Evolutionary conservation across 2,329 filamentous ascomycete species (phyloP).

Genomic region (Verticillium dahliae): DNA sequence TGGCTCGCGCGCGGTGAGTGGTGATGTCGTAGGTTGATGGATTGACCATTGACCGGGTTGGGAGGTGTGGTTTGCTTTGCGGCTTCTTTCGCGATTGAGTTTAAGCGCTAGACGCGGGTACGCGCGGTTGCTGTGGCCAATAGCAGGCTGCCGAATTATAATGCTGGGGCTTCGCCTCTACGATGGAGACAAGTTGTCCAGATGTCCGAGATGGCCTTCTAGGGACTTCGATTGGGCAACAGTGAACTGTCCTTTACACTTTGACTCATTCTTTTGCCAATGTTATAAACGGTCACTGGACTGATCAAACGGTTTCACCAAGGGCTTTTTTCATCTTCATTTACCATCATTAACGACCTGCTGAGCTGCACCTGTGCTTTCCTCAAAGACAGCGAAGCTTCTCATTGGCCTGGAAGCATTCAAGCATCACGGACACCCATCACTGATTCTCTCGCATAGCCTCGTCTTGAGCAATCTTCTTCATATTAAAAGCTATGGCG

Average conservation of each 20-base stretch:
- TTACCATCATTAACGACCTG: neutral
- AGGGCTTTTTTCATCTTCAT: neutral
- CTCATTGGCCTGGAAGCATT: neutral
- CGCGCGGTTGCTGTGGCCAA: conserved; percentile 3
- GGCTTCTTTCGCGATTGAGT: neutral
- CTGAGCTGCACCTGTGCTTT: neutral
- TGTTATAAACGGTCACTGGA: neutral
- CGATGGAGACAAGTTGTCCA: conserved; percentile 11
- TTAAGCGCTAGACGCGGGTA: neutral
- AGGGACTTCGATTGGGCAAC: conserved; percentile 8
- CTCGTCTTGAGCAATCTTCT: neutral
- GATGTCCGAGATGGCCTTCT: conserved; percentile 4
- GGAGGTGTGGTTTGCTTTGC: neutral
- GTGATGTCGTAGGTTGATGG: conserved; percentile 1
- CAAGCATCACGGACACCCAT: neutral
- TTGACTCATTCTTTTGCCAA: conserved; percentile 7
- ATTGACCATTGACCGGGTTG: conserved; percentile 1
- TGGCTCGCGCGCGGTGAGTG: conserved; percentile 2
- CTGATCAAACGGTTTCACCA: neutral
- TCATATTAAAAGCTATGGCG: conserved; percentile 2
- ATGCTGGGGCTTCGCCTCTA: conserved; percentile 8
- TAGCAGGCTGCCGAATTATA: conserved; percentile 11
- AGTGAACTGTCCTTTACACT: conserved; percentile 9
- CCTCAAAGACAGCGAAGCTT: neutral
- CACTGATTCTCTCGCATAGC: neutral